Evolutionary conservation across 495 filamentous ascomycete species (phyloP), one percentile per base, ranked within the genome.

Genomic region (Aspergillus sparsus): DNA sequence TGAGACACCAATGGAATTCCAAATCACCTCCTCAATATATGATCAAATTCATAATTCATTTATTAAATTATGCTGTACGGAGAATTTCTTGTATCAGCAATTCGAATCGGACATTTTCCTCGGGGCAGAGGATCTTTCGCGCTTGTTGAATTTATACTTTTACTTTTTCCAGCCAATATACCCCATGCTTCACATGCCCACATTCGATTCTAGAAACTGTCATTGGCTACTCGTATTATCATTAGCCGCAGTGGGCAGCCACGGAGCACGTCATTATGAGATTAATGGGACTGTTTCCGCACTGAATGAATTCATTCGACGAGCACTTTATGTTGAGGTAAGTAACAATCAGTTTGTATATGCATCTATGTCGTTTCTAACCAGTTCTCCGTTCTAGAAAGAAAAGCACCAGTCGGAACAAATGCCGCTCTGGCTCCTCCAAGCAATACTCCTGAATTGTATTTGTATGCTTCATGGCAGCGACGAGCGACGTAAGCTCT

Each of bases 171-270:
- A 79, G 39, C 61, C 72, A 4, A 69, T 76, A n/a, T 74, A 81
- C 36, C 80, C 79, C 5, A 75, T 80, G 15, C 51, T 80, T 32
- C 80, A 82, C 61, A 55, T 64, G n/a, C 57, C 76, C 8, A 74
- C 73, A 1, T 77, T 80, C 55, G 61, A 78, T 50, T 60, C 68
- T 5, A 76, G 74, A 11, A 60, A 61, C 39, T 71, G 65, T 21
- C 76, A 79, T 58, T 82, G 78, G 79, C 60, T 80, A 16, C 53
- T 81, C 47, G 62, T 60, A 5, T 58, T 83, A 45, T 75, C 80
- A 18, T 56, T 82, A 47, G 64, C 77, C 9, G 70, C 80, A 46
- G 73, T 82, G 52, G 81, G 80, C 2, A 76, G 71, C 52, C 76
- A 80, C 55, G 71, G 66, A 59, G 65, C 66, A 47, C 62, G 64